Conservation (phyloP, 2,329 filamentous ascomycete species). For the Dryadomyces quercus-mongolicae region DNA sequence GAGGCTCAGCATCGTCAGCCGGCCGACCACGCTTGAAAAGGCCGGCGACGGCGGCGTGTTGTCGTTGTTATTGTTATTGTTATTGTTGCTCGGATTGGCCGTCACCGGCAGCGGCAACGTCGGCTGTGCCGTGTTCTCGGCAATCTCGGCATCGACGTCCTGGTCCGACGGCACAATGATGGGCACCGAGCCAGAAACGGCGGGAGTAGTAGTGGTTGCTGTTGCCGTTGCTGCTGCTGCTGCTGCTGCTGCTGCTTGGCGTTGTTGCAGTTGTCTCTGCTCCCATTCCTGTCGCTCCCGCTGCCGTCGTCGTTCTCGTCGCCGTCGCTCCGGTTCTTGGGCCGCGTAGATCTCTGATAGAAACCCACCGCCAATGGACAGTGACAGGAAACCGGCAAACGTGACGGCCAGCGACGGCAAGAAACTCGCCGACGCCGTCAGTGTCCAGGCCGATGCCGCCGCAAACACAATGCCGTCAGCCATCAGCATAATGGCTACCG, state of each 20-base stretch:
- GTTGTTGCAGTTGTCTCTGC: neutral
- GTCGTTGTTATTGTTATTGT: constrained; percentile 17
- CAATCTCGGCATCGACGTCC: constrained; percentile 49
- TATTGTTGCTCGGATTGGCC: constrained; percentile 18
- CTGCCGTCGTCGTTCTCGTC: constrained; percentile 23
- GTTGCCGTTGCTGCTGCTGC: neutral
- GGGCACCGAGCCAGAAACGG: constrained; percentile 17
- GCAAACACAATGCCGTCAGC: constrained; percentile 49
- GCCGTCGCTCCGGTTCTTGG: constrained; percentile 45
- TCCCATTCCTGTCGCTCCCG: constrained; percentile 9
- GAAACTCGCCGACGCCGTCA: constrained; percentile 43
- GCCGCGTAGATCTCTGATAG: constrained; percentile 47
- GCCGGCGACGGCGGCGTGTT: constrained; percentile 17
- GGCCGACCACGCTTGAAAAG: constrained; percentile 44
- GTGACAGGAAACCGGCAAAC: constrained; percentile 41
- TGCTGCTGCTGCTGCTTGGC: constrained; percentile 1
- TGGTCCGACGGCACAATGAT: constrained; percentile 53
- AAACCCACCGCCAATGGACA: constrained; percentile 45
- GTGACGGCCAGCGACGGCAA: constrained; percentile 43
- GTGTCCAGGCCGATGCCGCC: constrained; percentile 41
- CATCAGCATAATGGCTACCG: constrained; percentile 47
- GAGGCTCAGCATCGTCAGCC: constrained; percentile 43
- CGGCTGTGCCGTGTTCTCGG: constrained; percentile 18
- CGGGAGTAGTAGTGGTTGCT: neutral
- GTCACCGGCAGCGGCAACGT: constrained; percentile 13